phyloP scores from a whole-genome alignment of 2,329 filamentous ascomycete genomes.

The Trichophyton equinum region DNA sequence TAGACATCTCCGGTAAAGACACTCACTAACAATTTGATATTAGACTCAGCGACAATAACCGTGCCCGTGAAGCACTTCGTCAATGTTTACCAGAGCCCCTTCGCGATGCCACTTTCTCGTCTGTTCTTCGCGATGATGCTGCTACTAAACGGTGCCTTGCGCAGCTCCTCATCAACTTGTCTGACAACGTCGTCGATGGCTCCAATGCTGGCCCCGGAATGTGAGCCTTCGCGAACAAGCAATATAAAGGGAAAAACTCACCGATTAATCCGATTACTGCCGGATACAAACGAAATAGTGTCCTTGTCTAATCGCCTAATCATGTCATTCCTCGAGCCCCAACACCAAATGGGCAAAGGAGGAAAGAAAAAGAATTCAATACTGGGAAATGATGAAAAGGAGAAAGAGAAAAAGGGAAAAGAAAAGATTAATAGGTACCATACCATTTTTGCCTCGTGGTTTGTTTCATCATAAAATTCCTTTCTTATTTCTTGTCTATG shows the following conservation, averaged over 20 bases:
- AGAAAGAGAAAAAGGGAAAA: background rate
- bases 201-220: slow-evolving; percentile 27
- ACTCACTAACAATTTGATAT: slow-evolving; percentile 1
- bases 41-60: slow-evolving; percentile 88
- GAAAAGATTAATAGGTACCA: background rate
- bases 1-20: background rate
- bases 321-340: background rate
- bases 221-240: slow-evolving; percentile 18
- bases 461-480: background rate
- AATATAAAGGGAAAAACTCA: background rate
- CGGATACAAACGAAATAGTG: slow-evolving; percentile 13
- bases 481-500: background rate
- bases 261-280: background rate
- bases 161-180: slow-evolving; percentile 93
- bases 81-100: slow-evolving; percentile 97
- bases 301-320: background rate
- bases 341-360: slow-evolving; percentile 6
- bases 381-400: slow-evolving; percentile 11
- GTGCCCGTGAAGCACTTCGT: slow-evolving; percentile 82
- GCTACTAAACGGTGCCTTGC: slow-evolving; percentile 94
- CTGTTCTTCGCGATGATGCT: slow-evolving; percentile 89
- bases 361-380: slow-evolving; percentile 12
- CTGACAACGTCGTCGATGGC: slow-evolving; percentile 63
- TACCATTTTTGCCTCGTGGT: background rate
- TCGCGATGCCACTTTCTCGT: slow-evolving; percentile 94